Evolutionary conservation across 2,329 filamentous ascomycete genomes (phyloP), one percentile per base, ranked within the genome.

Genomic region (Aphanocladium album): DNA sequence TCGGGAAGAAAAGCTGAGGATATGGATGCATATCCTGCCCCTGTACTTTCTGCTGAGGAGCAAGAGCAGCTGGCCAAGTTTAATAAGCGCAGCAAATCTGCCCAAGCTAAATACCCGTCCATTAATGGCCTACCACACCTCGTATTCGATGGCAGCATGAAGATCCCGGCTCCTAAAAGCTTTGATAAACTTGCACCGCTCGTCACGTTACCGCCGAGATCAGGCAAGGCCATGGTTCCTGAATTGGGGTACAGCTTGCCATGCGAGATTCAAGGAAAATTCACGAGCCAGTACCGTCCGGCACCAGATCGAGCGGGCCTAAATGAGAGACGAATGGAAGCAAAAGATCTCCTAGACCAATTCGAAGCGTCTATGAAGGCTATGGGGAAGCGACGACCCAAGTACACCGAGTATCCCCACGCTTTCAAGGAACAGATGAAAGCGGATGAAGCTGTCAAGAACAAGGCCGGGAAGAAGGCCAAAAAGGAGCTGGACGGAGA

Each of bases 371-470:
- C 73, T 9, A 79, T 79, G 77, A 73, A 69, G 54, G 66, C 65
- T 2, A 64, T 79, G 49, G 77, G 76, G 17, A 77, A 76, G 64
- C 71, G 76, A 23, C 73, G 76, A 21, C 77, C 77, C 2, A 79
- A 79, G 61, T 79, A 79, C 60, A 77, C 77, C 4, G 77, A 79
- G 58, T 79, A 79, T 64, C 77, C 77, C 23, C 75, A 78, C 66
- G 73, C 75, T 14, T 77, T 79, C 61, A 78, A 79, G 60, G 77
- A 79, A 61, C 77, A 79, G 63, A 71, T 79, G 14, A 78, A 78
- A 59, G 74, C 77, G 5, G 77, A 79, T 41, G 77, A 79, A 60
- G 75, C 76, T 6, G 70, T 71, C 1, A 79, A 75, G 62, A 78
- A 78, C 63, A 80, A 80, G 63, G 75, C 75, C 2, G 77, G 77